Conservation (phyloP, 2,329 filamentous ascomycete species). For the Scedosporium boydii region DNA sequence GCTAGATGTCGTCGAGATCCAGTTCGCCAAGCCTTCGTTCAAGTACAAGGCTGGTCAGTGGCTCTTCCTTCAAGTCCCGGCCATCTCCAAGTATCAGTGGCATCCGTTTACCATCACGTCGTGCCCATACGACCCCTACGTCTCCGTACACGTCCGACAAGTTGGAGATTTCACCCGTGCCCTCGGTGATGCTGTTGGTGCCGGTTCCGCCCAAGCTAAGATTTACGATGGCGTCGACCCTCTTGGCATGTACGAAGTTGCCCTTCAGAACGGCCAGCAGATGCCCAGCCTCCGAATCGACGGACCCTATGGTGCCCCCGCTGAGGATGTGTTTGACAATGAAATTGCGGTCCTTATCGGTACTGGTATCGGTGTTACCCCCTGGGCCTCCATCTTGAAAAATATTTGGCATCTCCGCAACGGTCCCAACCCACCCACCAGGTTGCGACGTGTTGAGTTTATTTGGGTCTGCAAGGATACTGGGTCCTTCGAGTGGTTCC, state of each 20-base stretch:
- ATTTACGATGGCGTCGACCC: slow-evolving; percentile 86
- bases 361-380: slow-evolving; percentile 79
- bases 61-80: slow-evolving; percentile 91
- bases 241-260: slow-evolving; percentile 96
- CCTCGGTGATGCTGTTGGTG: slow-evolving; percentile 94
- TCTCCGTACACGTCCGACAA: slow-evolving; percentile 90
- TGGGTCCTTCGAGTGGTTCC: slow-evolving; percentile 97
- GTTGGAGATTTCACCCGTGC: slow-evolving; percentile 91
- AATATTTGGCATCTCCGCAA: slow-evolving; percentile 97
- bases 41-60: slow-evolving; percentile 97
- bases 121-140: slow-evolving; percentile 89
- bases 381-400: slow-evolving; percentile 82
- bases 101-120: slow-evolving; percentile 99
- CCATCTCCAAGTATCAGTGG: slow-evolving; percentile 85
- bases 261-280: slow-evolving; percentile 80
- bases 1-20: slow-evolving; percentile 85
- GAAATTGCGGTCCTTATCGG: slow-evolving; percentile 80
- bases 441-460: slow-evolving; percentile 91
- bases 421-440: slow-evolving; percentile 76
- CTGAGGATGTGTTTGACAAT: slow-evolving; percentile 94
- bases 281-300: slow-evolving; percentile 90
- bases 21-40: slow-evolving; percentile 94
- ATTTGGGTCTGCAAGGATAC: slow-evolving; percentile 98
- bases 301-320: slow-evolving; percentile 91
- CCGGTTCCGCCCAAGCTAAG: slow-evolving; percentile 76